Conservation (phyloP, 2,329 filamentous ascomycete species). For the Microsporum ferrugineum region DNA sequence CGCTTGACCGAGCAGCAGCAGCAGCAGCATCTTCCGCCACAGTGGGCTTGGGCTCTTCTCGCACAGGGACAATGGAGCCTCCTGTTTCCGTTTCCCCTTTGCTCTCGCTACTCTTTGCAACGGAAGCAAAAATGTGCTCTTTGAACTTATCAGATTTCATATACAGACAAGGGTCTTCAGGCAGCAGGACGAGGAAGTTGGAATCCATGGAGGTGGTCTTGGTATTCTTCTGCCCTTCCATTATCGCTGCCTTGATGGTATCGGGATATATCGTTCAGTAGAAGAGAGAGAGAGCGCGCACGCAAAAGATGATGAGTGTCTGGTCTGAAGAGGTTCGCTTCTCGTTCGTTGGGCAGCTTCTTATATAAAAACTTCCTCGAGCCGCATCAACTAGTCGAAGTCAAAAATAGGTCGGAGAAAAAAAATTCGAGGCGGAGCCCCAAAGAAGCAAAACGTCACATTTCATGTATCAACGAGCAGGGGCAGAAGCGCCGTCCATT, state of each 20-base stretch:
- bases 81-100: not conserved
- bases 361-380: too few relatives aligned
- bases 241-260: not conserved
- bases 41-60: conserved; percentile 10
- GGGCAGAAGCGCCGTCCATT: too few relatives aligned
- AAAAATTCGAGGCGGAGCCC: too few relatives aligned
- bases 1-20: not conserved
- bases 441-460: too few relatives aligned
- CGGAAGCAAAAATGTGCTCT: conserved; percentile 1
- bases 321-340: not conserved
- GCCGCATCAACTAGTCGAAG: too few relatives aligned
- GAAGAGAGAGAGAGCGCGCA: not conserved
- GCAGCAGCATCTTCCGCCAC: not conserved
- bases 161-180: conserved; percentile 10
- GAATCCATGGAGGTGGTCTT: conserved; percentile 10
- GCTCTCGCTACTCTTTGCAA: not conserved
- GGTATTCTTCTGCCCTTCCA: not conserved
- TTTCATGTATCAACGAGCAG: too few relatives aligned
- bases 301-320: not conserved
- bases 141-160: conserved; percentile 8
- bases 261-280: not conserved
- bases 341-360: too few relatives aligned
- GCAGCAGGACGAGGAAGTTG: conserved; percentile 12
- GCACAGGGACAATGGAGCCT: conserved; percentile 13
- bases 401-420: too few relatives aligned